phyloP scores from a whole-genome alignment of 2,329 filamentous ascomycete species.

The Ophiostoma perfectum region DNA sequence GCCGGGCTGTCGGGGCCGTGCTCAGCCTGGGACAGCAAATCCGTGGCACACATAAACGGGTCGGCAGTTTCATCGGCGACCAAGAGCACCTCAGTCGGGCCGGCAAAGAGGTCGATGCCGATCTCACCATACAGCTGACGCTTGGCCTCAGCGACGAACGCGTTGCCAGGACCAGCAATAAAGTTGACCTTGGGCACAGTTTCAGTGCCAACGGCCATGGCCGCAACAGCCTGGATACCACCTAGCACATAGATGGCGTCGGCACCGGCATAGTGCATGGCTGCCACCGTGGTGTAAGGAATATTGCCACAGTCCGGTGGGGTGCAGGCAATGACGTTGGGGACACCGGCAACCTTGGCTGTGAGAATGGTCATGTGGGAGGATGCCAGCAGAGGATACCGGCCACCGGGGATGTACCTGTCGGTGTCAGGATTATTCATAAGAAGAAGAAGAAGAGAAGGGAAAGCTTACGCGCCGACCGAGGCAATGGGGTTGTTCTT shows the following conservation, averaged over 20 bases:
- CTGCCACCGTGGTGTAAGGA: constrained; percentile 45
- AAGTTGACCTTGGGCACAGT: constrained; percentile 52
- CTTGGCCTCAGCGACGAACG: constrained; percentile 52
- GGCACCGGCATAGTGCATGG: constrained; percentile 45
- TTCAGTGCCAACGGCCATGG: constrained; percentile 53
- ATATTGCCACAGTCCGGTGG: constrained; percentile 46
- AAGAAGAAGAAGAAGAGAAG: no score
- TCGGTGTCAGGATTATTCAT: no score
- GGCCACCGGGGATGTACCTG: constrained; percentile 39
- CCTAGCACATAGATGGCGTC: constrained; percentile 48
- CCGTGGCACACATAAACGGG: constrained; percentile 41
- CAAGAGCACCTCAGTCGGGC: constrained; percentile 49
- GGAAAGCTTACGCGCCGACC: constrained; percentile 39
- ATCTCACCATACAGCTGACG: constrained; percentile 49
- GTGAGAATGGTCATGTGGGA: constrained; percentile 53
- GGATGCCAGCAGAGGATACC: constrained; percentile 49
- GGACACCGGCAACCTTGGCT: constrained; percentile 49
- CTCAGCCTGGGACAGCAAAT: constrained; percentile 45
- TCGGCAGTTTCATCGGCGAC: constrained; percentile 45
- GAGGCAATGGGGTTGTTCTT: constrained; percentile 44
- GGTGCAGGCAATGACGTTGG: constrained; percentile 46
- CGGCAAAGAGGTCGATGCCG: constrained; percentile 50
- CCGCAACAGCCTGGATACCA: constrained; percentile 54
- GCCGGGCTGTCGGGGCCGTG: constrained; percentile 50
- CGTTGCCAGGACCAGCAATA: constrained; percentile 50